Evolutionary conservation across 768 basidiomycete species (phyloP), one percentile per base, ranked within the genome.

Genomic region (Xerocomellus intermedius): DNA sequence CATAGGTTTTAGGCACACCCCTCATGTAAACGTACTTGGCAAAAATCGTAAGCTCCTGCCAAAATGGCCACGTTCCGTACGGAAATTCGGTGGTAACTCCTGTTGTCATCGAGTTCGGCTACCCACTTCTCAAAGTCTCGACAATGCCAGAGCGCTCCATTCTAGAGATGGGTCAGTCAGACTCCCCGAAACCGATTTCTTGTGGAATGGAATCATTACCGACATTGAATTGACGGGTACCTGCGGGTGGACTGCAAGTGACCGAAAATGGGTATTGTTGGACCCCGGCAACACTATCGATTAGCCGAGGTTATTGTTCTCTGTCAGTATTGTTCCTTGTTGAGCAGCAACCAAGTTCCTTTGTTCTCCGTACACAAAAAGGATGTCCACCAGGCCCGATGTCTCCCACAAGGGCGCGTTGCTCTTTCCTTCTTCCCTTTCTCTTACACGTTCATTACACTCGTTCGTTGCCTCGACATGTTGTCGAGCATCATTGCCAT

Each of bases 401-500:
- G 46, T 47, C 49, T 24, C n/a, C 47, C 58, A 50, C 51, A 19
- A 48, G 71, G 61, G 65, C 58, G 12, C 13, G 8, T 35, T 12
- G 69, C 65, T 63, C 61, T 62, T 64, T 62, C 64, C 43, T 56
- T 50, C 50, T 46, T 51, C 54, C 55, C 24, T 50, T 48, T 44
- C 45, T 64, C 38, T 43, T 37, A 16, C 41, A 48, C 66, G 33
- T 61, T 66, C 62, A 63, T 63, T 50, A 48, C 60, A 8, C 51
- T 64, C 59, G 39, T 66, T 67, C 62, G 17, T 59, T 62, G n/a
- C 48, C 53, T 67, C 63, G 67, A 42, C 64, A 79, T 77, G 78
- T 42, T 76, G 57, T 70, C 69, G 74, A 67, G 68, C 69, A 55
- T 76, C 45, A 61, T 79, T 61, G 60, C 72, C 50, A 42, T 69